A percentile compares a stretch with the other conserved stretches of the same genome.
Conservation (phyloP, 2,329 filamentous ascomycete species). For the Ceratocystis albifundus region DNA sequence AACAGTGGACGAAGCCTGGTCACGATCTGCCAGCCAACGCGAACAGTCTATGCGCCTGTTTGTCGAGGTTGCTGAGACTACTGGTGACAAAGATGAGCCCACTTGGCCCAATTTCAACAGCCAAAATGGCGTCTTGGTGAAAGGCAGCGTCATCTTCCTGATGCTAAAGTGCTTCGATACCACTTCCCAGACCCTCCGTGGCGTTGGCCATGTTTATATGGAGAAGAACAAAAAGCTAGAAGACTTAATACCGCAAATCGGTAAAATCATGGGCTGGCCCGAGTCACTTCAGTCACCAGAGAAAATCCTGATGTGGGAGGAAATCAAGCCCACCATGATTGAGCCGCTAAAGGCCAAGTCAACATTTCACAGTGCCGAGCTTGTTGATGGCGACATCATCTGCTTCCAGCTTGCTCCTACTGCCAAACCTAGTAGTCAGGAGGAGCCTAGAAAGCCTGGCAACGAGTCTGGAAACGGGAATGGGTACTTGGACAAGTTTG, state of each 20-base stretch:
- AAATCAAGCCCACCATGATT: conserved; percentile 98
- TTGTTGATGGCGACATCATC: conserved; percentile 93
- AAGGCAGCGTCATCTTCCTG: conserved; percentile 60
- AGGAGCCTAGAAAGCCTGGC: neutral
- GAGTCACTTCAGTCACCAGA: conserved; percentile 55
- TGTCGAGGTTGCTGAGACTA: conserved; percentile 65
- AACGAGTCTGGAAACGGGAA: neutral
- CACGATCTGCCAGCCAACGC: conserved; percentile 45
- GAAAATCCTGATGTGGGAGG: conserved; percentile 67
- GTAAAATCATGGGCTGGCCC: conserved; percentile 76
- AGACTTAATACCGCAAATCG: conserved; percentile 67
- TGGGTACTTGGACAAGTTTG: conserved; percentile 39
- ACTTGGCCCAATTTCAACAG: conserved; percentile 57
- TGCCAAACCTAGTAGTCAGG: neutral
- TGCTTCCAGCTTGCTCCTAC: conserved; percentile 57
- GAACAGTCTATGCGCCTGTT: conserved; percentile 70
- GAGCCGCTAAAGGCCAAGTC: conserved; percentile 86
- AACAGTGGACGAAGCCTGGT: conserved; percentile 59
- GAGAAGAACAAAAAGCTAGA: conserved; percentile 76
- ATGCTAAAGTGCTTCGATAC: conserved; percentile 90
- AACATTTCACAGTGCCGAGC: conserved; percentile 78
- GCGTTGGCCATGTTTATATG: conserved; percentile 77
- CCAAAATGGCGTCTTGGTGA: conserved; percentile 44
- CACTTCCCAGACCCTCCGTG: conserved; percentile 60
- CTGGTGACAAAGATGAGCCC: conserved; percentile 55